Evolutionary conservation across 2,329 filamentous ascomycete genomes (phyloP).

Genomic region (Blastomyces gilchristii): DNA sequence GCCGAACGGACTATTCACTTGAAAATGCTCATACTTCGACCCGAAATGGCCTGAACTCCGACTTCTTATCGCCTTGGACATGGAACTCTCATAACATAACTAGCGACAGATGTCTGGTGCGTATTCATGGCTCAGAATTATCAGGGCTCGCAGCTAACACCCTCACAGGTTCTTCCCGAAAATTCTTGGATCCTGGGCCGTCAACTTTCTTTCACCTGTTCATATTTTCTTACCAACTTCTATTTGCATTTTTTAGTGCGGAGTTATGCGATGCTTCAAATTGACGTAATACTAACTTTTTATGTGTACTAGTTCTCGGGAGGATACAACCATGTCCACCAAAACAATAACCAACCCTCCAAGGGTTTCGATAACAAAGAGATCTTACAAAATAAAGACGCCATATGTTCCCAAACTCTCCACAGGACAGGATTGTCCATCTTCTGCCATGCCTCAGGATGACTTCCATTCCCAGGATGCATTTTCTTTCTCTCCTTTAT

Average conservation of each 20-base stretch:
- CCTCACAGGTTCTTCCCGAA: background rate
- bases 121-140: background rate
- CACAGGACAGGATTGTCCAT: slow-evolving; percentile 29
- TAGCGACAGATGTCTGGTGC: background rate
- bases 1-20: background rate
- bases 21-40: background rate
- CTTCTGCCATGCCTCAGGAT: slow-evolving; percentile 33
- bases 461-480: slow-evolving; percentile 34
- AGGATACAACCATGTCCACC: slow-evolving; percentile 25
- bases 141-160: background rate
- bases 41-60: background rate
- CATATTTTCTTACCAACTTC: background rate
- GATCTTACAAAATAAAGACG: slow-evolving; percentile 24
- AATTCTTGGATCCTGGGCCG: background rate
- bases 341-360: slow-evolving; percentile 30
- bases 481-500: slow-evolving; percentile 32
- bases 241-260: background rate
- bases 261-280: background rate
- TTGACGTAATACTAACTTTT: slow-evolving; percentile 19
- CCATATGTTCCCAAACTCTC: slow-evolving; percentile 29
- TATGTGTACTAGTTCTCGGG: slow-evolving; percentile 4
- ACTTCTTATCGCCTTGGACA: background rate
- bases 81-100: background rate
- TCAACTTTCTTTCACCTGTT: background rate
- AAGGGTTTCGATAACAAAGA: slow-evolving; percentile 28